Conservation (phyloP, 1,139 yeast genomes). For the Suhomyces kunorum region DNA sequence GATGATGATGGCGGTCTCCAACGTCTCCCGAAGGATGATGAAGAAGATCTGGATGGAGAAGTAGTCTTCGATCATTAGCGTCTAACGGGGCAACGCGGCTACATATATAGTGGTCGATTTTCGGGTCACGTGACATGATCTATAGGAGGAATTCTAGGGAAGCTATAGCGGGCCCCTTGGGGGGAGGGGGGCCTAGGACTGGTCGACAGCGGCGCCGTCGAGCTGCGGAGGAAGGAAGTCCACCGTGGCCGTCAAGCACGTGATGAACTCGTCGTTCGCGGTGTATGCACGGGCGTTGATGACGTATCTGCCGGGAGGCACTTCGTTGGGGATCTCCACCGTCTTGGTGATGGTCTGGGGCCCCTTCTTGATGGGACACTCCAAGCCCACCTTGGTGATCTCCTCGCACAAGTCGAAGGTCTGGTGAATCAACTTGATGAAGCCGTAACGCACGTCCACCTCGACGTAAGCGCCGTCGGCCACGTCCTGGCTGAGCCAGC, state of each 20-base stretch:
- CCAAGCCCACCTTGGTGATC: constrained; percentile 73
- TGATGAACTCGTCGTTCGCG: constrained; percentile 71
- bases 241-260: constrained; percentile 83
- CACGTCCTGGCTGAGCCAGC: constrained; percentile 55
- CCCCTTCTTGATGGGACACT: constrained; percentile 80
- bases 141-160: too few relatives aligned
- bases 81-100: not conserved
- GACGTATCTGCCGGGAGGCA: constrained; percentile 90
- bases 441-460: constrained; percentile 89
- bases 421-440: constrained; percentile 80
- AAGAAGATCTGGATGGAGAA: constrained; percentile 81
- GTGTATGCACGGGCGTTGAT: constrained; percentile 91
- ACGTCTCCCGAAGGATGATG: constrained; percentile 80
- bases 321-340: constrained; percentile 87
- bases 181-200: not conserved
- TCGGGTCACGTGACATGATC: not conserved
- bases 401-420: constrained; percentile 91
- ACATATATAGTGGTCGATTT: not conserved
- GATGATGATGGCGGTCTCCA: constrained; percentile 84
- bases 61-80: constrained; percentile 43
- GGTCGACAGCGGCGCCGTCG: not conserved
- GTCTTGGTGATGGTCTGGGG: constrained; percentile 61
- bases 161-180: not conserved
- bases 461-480: constrained; percentile 89
- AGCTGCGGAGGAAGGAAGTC: constrained; percentile 47